Evolutionary conservation across 192 early-diverging fungal genomes (phyloP).

Genomic region (Podila horticola): DNA sequence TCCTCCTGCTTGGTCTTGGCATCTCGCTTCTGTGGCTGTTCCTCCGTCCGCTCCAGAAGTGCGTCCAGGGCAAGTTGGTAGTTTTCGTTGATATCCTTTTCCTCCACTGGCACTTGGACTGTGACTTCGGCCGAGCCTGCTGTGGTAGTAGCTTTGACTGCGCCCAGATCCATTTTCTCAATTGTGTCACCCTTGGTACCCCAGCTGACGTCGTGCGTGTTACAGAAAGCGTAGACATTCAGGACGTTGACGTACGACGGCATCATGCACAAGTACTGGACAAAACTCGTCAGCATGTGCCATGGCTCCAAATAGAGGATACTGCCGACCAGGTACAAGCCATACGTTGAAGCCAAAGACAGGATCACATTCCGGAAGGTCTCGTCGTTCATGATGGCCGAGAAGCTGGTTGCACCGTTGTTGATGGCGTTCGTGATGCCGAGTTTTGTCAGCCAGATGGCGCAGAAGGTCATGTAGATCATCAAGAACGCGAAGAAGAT

Average conservation of each 20-base stretch:
- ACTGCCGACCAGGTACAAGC: constrained; percentile 81
- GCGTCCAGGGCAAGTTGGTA: constrained; percentile 79
- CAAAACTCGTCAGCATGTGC: constrained; percentile 89
- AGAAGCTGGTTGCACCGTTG: constrained; percentile 49
- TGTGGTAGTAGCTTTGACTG: constrained; percentile 69
- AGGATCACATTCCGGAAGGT: constrained; percentile 83
- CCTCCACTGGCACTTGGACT: constrained; percentile 77
- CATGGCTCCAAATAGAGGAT: constrained; percentile 86
- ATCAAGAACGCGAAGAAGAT: constrained; percentile 85
- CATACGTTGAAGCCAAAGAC: constrained; percentile 84
- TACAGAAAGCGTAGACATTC: constrained; percentile 94
- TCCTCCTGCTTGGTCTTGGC: constrained; percentile 85
- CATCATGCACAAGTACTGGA: constrained; percentile 86
- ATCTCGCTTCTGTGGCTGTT: constrained; percentile 60
- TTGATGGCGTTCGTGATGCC: constrained; percentile 55
- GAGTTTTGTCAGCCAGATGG: constrained; percentile 69
- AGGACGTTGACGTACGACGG: constrained; percentile 85
- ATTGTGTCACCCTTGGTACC: constrained; percentile 93
- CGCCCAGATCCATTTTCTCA: constrained; percentile 73
- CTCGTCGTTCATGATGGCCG: constrained; percentile 54
- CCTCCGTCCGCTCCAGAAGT: constrained; percentile 54
- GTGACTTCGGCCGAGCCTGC: constrained; percentile 79
- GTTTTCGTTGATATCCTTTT: constrained; percentile 77
- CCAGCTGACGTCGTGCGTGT: constrained; percentile 96
- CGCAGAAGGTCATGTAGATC: constrained; percentile 81